Conservation (phyloP, 2,329 filamentous ascomycete species). For the Colletotrichum caudatum region DNA sequence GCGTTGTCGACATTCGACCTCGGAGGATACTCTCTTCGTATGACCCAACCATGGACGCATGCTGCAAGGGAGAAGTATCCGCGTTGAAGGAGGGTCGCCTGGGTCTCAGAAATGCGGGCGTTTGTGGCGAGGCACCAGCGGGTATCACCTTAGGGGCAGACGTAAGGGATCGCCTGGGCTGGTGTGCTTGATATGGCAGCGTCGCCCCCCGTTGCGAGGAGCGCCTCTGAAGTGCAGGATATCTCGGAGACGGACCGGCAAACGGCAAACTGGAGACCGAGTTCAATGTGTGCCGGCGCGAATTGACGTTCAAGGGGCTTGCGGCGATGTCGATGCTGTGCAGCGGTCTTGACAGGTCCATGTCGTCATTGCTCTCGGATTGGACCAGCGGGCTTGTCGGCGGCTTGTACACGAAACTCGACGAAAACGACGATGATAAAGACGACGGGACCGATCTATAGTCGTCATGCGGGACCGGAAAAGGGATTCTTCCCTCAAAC, state of each 20-base stretch:
- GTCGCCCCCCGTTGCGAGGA: conserved; percentile 67
- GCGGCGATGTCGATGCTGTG: conserved; percentile 63
- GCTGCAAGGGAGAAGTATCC: conserved; percentile 82
- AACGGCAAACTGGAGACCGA: conserved; percentile 66
- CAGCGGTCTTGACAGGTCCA: conserved; percentile 70
- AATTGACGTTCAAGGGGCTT: conserved; percentile 48
- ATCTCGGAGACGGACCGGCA: conserved; percentile 54
- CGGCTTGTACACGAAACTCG: conserved; percentile 85
- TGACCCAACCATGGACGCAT: conserved; percentile 96
- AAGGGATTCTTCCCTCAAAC: conserved; percentile 52
- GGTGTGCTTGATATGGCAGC: conserved; percentile 80
- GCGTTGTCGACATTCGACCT: conserved; percentile 95
- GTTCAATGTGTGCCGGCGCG: conserved; percentile 79
- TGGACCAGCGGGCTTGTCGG: conserved; percentile 94
- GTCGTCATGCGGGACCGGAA: conserved; percentile 51
- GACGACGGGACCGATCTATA: conserved; percentile 67
- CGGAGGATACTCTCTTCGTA: conserved; percentile 97
- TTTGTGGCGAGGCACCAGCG: conserved; percentile 60
- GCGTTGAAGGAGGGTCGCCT: conserved; percentile 78
- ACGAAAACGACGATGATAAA: conserved; percentile 78
- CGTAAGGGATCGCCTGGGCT: conserved; percentile 80
- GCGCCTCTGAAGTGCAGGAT: conserved; percentile 41
- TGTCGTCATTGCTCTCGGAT: conserved; percentile 85
- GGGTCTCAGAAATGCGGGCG: conserved; percentile 63
- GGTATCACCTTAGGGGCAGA: conserved; percentile 64